Evolutionary conservation across 192 early-diverging fungal species (phyloP).

Genomic region (Podila clonocystis): DNA sequence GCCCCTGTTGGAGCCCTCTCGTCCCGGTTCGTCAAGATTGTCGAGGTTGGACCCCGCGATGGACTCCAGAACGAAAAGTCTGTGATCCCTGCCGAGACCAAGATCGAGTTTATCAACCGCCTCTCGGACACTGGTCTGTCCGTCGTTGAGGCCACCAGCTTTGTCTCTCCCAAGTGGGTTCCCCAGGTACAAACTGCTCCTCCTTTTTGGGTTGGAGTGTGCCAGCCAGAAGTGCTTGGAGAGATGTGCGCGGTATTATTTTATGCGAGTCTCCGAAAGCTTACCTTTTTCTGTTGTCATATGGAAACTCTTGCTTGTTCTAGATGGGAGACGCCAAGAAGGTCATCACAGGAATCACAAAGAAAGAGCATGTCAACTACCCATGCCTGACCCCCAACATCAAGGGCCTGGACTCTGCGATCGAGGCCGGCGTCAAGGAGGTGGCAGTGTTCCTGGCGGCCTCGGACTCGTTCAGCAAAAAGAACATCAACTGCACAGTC

Average conservation of each 20-base stretch:
- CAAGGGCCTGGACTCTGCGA: conserved; percentile 84
- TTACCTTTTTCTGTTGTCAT: background rate
- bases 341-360: conserved; percentile 76
- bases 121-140: conserved; percentile 83
- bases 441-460: conserved; percentile 94
- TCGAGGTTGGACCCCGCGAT: conserved; percentile 96
- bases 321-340: conserved; percentile 89
- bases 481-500: conserved; percentile 94
- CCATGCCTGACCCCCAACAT: conserved; percentile 92
- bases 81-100: conserved; percentile 81
- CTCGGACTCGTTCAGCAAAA: conserved; percentile 86
- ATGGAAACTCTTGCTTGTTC: conserved; percentile 1
- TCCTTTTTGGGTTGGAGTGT: background rate
- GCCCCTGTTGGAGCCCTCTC: conserved; percentile 18
- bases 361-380: conserved; percentile 75
- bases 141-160: conserved; percentile 91
- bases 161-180: conserved; percentile 97
- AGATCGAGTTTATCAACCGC: conserved; percentile 88
- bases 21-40: conserved; percentile 79
- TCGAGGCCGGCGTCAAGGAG: conserved; percentile 82
- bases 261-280: too few relatives aligned
- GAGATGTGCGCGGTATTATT: too few relatives aligned
- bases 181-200: conserved; percentile 71
- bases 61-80: conserved; percentile 96
- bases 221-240: too few relatives aligned